These are phyloP conservation scores for Fusarium vanettenii DNA, from an alignment of 2,329 filamentous ascomycete species.

Conservation along the genomic window DNA sequence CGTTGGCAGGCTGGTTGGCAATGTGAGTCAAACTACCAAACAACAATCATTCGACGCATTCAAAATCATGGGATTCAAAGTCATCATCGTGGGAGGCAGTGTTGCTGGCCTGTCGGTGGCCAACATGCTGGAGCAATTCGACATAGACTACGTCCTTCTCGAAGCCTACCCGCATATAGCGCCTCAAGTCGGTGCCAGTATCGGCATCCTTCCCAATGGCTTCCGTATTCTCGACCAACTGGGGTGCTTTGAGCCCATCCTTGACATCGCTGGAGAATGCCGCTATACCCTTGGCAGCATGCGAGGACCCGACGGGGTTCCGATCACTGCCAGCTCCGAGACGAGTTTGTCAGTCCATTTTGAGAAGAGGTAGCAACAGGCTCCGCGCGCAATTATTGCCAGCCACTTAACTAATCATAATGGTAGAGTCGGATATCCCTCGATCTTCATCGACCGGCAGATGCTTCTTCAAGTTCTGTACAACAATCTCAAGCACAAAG, in stretches of 20 bases:
- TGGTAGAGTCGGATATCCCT: neutral
- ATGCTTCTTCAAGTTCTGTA: neutral
- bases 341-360: neutral
- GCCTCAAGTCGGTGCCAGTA: slow-evolving; percentile 60
- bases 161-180: slow-evolving; percentile 57
- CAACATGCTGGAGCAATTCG: slow-evolving; percentile 28
- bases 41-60: neutral
- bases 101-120: slow-evolving; percentile 22
- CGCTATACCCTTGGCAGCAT: neutral
- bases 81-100: slow-evolving; percentile 24
- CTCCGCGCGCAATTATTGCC: neutral
- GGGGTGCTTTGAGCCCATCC: slow-evolving; percentile 7
- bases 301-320: slow-evolving; percentile 29
- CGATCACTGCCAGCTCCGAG: slow-evolving; percentile 48
- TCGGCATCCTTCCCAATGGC: slow-evolving; percentile 58
- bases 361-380: neutral
- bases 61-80: neutral
- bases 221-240: slow-evolving; percentile 62
- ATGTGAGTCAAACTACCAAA: neutral
- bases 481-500: neutral
- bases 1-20: neutral
- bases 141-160: slow-evolving; percentile 62
- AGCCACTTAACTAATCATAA: neutral
- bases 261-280: neutral
- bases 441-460: slow-evolving; percentile 12